Conservation (phyloP, 2,329 filamentous ascomycete genomes). For the Emmonsia crescens region DNA sequence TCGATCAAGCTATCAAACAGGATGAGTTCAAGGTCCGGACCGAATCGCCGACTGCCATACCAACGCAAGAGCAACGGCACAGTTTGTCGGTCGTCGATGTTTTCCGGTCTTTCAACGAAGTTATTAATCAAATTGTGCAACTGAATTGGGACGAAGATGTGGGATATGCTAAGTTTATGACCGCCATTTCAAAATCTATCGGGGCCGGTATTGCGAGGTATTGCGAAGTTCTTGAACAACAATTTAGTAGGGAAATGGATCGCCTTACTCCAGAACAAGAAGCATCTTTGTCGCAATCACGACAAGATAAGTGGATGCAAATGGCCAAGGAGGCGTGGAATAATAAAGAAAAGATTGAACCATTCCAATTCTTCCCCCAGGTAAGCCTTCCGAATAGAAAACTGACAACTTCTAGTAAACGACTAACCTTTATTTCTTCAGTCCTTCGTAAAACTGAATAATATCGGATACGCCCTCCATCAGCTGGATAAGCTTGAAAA, state of each 20-base stretch:
- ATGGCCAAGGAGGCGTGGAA: constrained; percentile 89
- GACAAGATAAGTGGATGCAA: constrained; percentile 87
- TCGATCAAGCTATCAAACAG: constrained; percentile 82
- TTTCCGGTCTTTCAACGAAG: constrained; percentile 88
- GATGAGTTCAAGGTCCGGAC: constrained; percentile 72
- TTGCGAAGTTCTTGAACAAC: constrained; percentile 79
- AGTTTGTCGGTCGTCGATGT: constrained; percentile 89
- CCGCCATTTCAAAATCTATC: constrained; percentile 73
- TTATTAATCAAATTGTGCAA: constrained; percentile 72
- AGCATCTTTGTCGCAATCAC: constrained; percentile 62
- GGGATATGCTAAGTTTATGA: constrained; percentile 96
- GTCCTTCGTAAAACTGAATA: constrained; percentile 97
- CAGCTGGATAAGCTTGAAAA: constrained; percentile 85
- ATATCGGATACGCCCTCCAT: constrained; percentile 87
- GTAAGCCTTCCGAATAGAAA: constrained; percentile 38
- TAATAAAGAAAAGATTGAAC: constrained; percentile 84
- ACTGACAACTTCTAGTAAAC: background rate
- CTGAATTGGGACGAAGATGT: constrained; percentile 89
- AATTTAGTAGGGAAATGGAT: constrained; percentile 88
- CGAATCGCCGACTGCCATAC: constrained; percentile 50
- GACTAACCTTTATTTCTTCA: constrained; percentile 31
- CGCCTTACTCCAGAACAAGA: constrained; percentile 78
- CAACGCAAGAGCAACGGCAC: constrained; percentile 73
- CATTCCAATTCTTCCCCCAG: constrained; percentile 92
- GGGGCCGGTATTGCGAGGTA: constrained; percentile 74